Base-by-base conservation (phyloP, 2,329 filamentous ascomycete genomes). In the Fusarium sororula region DNA sequence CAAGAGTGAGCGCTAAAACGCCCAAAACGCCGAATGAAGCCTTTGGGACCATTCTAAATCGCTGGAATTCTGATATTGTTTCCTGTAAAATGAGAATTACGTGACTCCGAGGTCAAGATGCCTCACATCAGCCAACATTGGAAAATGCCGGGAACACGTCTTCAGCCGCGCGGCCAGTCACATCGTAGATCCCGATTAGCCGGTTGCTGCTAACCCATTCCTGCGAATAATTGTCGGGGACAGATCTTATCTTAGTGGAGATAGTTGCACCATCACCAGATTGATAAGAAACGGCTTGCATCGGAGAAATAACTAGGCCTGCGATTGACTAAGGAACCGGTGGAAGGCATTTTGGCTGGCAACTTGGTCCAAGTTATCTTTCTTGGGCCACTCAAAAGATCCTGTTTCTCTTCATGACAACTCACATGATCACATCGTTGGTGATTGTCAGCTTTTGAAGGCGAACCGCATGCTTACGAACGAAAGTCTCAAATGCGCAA, bases 151-250 rank as follows among this genome's bases (percentile, higher is more conserved):
- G 47, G 57, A 50, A 13, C 45, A 54, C 41, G 50, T 50, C 30
- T 39, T 45, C 51, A 69, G 76, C 73, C 75, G 68, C 76, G 76
- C 65, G 76, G 64, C 72, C 73, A 68, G n/a, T 44, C 67, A 55
- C 51, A 42, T 53, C 56, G 57, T 64, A 58, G 41, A 61, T 39
- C 39, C 53, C 37, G 22, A 50, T 22, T 62, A 54, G 30, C 53
- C 32, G 15, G 38, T 56, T 62, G 62, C 53, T 53, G 26, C 45
- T 66, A 57, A 62, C 73, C 72, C 61, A 66, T 53, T 61, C 55
- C 68, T 63, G 47, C 37, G 71, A 75, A 44, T 17, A 42, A 26
- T 38, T 12, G 26, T 72, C 65, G 53, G 63, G 66, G 44, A 63
- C 63, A 55, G 64, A 66, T 75, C 67, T 66, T 74, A 68, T 72